Base-by-base conservation (phyloP, 352 stramenopile species). In the Phytophthora sp. region DNA sequence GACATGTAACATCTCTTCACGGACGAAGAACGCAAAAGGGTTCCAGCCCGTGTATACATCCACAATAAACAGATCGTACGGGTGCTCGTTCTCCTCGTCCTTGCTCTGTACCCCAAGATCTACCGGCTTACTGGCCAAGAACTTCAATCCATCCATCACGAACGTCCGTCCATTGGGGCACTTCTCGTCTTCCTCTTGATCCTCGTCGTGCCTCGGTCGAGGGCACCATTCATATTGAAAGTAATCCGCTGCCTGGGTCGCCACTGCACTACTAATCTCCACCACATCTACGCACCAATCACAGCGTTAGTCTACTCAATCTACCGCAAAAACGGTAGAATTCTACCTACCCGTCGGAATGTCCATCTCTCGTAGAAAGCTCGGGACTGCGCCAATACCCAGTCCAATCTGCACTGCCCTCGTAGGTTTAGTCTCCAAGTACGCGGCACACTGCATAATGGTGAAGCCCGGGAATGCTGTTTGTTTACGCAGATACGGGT, bases 31-130 rank as follows among this genome's bases (percentile, higher is more conserved):
- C 29, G 70, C 70, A 42, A 92, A 78, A 0, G 84, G 84, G 54
- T 92, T 92, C 78, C 76, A 90, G 23, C 78, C 78, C 8, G 80
- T 90, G 69, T 92, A 90, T 29, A 90, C 81, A 52, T 90, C 75
- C 51, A 91, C 79, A 57, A 88, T 78, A 38, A 89, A 76, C 6
- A 86, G 51, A 49, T 89, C 82, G 53, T 91, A 89, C 4, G 52
- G 51, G 2, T 79, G 63, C 12, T 60, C 38, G 8, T 56, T 33
- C 6, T 63, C 4, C 12, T 60, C 38, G 8, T 56, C 38, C 6
- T 63, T 3, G 2, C 31, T 45, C 24, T 72, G 16, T 0, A 70
- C 8, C 1, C 66, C 61, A 9, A 73, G 23, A 11, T 66, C 60
- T 4, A 7, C 11, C 1, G 82, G 79, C 8, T 63, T 62, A 18